Percentiles rank a stretch among this genome's conserved stretches.
Conservation (phyloP, 306 rosid genomes). For the Begonia masoniana region DNA sequence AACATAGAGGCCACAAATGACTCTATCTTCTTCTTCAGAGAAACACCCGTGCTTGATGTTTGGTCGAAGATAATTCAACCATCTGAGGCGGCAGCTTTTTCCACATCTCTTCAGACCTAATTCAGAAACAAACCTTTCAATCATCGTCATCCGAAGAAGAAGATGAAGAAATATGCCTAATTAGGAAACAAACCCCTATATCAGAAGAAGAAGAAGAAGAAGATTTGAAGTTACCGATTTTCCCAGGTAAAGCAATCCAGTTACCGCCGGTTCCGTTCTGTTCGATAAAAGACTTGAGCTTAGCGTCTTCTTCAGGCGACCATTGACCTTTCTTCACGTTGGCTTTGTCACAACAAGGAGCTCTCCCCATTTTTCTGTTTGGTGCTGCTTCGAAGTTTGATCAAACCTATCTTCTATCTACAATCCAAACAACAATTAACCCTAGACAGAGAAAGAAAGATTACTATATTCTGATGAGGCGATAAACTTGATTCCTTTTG, state of each 20-base stretch:
- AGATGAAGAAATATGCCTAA: background rate
- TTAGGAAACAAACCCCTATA: background rate
- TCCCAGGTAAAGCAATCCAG: conserved; percentile 89
- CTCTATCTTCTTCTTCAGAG: conserved; percentile 81
- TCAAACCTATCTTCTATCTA: too few relatives aligned
- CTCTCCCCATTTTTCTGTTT: conserved; percentile 50
- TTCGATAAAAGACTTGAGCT: conserved; percentile 78
- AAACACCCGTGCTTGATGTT: conserved; percentile 80
- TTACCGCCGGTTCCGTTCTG: conserved; percentile 76
- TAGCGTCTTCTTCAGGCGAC: conserved; percentile 83
- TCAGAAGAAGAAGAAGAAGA: background rate
- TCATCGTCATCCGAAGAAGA: background rate
- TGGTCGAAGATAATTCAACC: conserved; percentile 91
- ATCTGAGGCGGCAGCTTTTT: conserved; percentile 81
- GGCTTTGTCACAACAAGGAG: conserved; percentile 97
- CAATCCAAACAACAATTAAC: too few relatives aligned
- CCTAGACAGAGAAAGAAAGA: background rate
- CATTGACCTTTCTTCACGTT: conserved; percentile 95
- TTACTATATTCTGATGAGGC: conserved; percentile 21
- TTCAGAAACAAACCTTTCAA: conserved; percentile 1
- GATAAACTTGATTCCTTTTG: conserved; percentile 33
- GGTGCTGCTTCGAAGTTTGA: background rate
- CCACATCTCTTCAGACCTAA: conserved; percentile 84
- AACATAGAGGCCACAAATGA: conserved; percentile 72
- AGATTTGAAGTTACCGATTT: conserved; percentile 31